phyloP scores from a whole-genome alignment of 2,329 filamentous ascomycete genomes.

The Ophiosphaerella herpotricha region DNA sequence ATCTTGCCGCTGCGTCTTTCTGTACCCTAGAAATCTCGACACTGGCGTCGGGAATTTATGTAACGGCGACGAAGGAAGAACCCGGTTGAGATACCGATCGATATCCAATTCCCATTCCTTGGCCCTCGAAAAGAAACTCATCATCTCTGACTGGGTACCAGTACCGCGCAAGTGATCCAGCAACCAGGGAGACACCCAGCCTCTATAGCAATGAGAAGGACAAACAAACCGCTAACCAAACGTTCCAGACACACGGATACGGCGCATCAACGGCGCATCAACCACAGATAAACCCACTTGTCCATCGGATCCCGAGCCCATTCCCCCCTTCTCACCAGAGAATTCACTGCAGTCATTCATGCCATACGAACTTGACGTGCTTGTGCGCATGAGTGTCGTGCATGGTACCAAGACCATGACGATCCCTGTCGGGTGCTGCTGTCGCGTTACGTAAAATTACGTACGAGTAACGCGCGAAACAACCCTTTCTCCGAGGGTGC shows the following conservation, averaged over 20 bases:
- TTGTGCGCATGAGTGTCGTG: constrained; percentile 3
- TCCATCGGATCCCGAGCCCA: too few relatives aligned
- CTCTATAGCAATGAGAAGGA: too few relatives aligned
- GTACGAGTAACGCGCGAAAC: constrained; percentile 22
- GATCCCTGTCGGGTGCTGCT: constrained; percentile 2
- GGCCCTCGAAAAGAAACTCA: constrained; percentile 17
- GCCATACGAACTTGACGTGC: background rate
- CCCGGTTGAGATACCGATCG: constrained; percentile 74
- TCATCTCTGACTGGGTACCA: background rate
- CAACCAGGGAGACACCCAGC: too few relatives aligned
- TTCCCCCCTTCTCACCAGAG: too few relatives aligned
- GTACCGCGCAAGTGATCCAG: background rate
- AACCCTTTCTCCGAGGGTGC: constrained; percentile 31
- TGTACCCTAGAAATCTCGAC: constrained; percentile 65
- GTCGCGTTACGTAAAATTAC: constrained; percentile 33
- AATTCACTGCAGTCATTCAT: background rate
- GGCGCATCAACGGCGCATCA: too few relatives aligned
- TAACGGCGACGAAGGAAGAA: constrained; percentile 69
- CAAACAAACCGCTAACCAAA: too few relatives aligned
- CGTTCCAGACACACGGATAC: too few relatives aligned
- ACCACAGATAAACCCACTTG: too few relatives aligned
- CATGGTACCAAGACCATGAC: constrained; percentile 1
- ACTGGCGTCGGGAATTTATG: constrained; percentile 66
- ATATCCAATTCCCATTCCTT: constrained; percentile 67
- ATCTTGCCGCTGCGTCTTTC: constrained; percentile 44